These are phyloP conservation scores for Morella rubra DNA, from an alignment of 306 rosid species.

Conservation along the genomic window DNA sequence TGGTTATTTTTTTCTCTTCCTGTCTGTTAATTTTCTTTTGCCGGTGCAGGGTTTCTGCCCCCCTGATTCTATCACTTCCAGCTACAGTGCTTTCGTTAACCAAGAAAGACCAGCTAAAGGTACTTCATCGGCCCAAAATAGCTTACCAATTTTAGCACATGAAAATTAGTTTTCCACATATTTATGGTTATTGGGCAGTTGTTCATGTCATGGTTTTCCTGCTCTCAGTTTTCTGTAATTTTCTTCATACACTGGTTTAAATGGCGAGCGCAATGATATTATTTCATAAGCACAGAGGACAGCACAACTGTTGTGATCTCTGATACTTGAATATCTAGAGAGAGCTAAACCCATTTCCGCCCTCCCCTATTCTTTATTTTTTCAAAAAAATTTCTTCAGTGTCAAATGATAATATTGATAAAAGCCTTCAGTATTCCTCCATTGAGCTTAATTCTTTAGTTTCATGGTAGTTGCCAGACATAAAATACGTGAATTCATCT, in stretches of 20 bases:
- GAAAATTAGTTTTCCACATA: neutral
- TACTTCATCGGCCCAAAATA: slow-evolving; percentile 27
- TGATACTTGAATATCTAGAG: neutral
- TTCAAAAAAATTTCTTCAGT: no score
- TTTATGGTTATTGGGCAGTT: neutral
- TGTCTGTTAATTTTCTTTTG: slow-evolving; percentile 23
- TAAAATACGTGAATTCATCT: neutral
- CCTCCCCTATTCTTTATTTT: neutral
- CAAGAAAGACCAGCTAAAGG: slow-evolving; percentile 78
- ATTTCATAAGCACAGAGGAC: neutral
- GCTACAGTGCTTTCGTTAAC: slow-evolving; percentile 81
- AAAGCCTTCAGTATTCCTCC: neutral
- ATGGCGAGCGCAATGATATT: no score
- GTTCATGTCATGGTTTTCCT: neutral
- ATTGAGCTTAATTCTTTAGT: neutral
- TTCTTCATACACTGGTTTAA: no score
- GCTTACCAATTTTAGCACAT: slow-evolving; percentile 5
- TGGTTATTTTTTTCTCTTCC: slow-evolving; percentile 6
- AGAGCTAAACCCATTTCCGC: neutral
- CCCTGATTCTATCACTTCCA: slow-evolving; percentile 82
- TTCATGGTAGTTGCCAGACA: neutral
- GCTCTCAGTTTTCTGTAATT: neutral
- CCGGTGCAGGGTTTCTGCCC: slow-evolving; percentile 70
- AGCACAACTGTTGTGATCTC: neutral
- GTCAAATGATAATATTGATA: neutral